phyloP scores from a whole-genome alignment of 2,329 filamentous ascomycete species.

The Epichloe sp. region DNA sequence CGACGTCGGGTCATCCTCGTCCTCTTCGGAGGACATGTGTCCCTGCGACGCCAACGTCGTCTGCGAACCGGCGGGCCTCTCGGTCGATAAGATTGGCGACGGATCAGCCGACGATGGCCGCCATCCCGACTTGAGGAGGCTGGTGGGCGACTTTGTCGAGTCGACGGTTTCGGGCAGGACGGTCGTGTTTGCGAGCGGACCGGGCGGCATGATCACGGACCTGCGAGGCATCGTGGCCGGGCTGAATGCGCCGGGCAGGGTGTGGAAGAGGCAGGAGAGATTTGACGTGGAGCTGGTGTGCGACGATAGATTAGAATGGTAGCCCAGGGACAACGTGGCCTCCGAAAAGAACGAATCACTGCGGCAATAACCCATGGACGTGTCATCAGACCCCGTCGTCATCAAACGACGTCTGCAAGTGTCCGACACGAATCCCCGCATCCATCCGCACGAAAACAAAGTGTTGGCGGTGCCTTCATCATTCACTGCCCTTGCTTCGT shows the following conservation, averaged over 20 bases:
- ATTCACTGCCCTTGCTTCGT: no score
- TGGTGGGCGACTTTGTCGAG: slow-evolving; percentile 36
- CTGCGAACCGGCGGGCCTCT: slow-evolving; percentile 9
- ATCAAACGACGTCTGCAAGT: no score
- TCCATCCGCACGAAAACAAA: no score
- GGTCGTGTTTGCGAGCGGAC: slow-evolving; percentile 47
- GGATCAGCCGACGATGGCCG: slow-evolving; percentile 17
- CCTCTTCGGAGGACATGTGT: slow-evolving; percentile 15
- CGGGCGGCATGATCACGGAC: slow-evolving; percentile 45
- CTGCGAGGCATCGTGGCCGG: slow-evolving; percentile 39
- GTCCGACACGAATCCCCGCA: no score
- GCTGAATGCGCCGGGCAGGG: slow-evolving; percentile 36
- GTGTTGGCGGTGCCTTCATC: no score
- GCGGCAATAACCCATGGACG: no score
- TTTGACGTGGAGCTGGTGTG: slow-evolving; percentile 43
- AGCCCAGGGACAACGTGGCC: not conserved
- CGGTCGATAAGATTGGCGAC: slow-evolving; percentile 17
- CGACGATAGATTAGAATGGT: slow-evolving; percentile 47
- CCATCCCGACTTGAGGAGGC: slow-evolving; percentile 31
- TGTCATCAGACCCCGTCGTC: no score
- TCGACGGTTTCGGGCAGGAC: slow-evolving; percentile 34
- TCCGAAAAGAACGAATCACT: no score
- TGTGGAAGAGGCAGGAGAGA: slow-evolving; percentile 44
- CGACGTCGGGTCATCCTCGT: slow-evolving; percentile 7
- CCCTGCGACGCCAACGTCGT: slow-evolving; percentile 10